These are phyloP conservation scores for Helenozyma baotianmanensis DNA, from an alignment of 805 yeast genomes.

Conservation along the genomic window DNA sequence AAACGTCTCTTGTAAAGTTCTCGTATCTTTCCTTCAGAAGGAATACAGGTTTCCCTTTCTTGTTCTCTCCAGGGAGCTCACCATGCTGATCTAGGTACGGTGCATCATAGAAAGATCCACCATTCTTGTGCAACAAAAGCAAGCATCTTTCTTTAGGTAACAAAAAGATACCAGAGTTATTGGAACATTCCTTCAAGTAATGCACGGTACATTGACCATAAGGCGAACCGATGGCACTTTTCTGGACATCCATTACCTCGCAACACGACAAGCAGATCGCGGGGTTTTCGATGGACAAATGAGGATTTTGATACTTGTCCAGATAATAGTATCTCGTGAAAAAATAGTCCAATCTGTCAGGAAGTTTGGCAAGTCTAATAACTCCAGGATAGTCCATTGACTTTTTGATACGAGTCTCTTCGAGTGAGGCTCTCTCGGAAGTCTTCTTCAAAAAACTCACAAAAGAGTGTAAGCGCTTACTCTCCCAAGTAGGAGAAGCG, in stretches of 20 bases:
- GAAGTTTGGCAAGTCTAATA: constrained; percentile 58
- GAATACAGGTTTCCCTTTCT: constrained; percentile 67
- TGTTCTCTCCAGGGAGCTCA: constrained; percentile 71
- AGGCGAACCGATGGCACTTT: constrained; percentile 45
- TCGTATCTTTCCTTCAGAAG: constrained; percentile 61
- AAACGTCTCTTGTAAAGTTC: constrained; percentile 57
- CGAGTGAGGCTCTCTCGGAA: background rate
- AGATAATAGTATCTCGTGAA: constrained; percentile 56
- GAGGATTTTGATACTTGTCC: constrained; percentile 37
- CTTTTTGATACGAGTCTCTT: constrained; percentile 14
- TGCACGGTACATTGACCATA: constrained; percentile 83
- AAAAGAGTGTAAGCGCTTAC: constrained; percentile 20
- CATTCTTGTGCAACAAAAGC: constrained; percentile 60
- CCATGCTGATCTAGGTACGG: constrained; percentile 88
- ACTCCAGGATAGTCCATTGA: constrained; percentile 61
- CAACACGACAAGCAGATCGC: constrained; percentile 88
- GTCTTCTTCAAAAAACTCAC: constrained; percentile 9
- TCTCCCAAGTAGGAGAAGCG: constrained; percentile 20
- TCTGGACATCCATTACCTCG: constrained; percentile 61
- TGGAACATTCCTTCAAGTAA: constrained; percentile 54
- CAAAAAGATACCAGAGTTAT: constrained; percentile 65
- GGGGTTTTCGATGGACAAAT: constrained; percentile 53
- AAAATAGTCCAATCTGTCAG: constrained; percentile 61
- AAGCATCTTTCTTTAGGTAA: constrained; percentile 66
- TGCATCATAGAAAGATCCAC: constrained; percentile 79